Base-by-base conservation (phyloP, 2,329 filamentous ascomycete species). In the Saccharata proteae region DNA sequence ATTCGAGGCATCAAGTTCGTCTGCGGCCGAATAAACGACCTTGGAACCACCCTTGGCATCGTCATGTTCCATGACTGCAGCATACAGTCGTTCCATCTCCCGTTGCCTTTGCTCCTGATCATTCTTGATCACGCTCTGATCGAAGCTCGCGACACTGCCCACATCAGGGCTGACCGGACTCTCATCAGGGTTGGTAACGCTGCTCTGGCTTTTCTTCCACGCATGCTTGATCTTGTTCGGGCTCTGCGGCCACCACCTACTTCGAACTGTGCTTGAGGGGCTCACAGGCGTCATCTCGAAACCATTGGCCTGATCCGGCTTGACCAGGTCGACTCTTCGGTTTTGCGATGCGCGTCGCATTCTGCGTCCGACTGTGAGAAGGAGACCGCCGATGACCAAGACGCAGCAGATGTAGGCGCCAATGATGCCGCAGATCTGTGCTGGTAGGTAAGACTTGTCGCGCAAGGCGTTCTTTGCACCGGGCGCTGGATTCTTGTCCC, bases 71-170 rank as follows among this genome's bases (percentile, higher is more conserved):
- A 93, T 80, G 40, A 93, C 86, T 43, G 85, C 80, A 39, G 77
- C 84, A 58, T 94, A 96, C 52, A 96, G 75, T 45, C 82, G 75
- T 54, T 93, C 85, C 55, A 94, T 75, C 52, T 93, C 81, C 41
- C 77, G 67, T 54, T 90, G 77, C 40, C 82, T 76, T 61, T 78
- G 77, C 47, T 70, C 67, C 51, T 71, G 74, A 56, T 93, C 82
- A 38, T 72, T 69, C 37, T 78, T 71, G 15, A 94, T 69, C 11
- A 93, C 70, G 37, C 68, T 69, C 37, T 79, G 75, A 52, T 94
- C 84, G 37, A 94, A 81, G 14, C 73, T 75, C 11, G 68, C 69
- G 37, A 82, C 74, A 36, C 77, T 71, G 32, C 73, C 73, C 9
- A 55, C 44, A 6, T 49, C 49, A 2, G 63, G 62, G 37, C 59